Conservation (phyloP, 176 grass and related monocot species). For the Triticum monococcum region DNA sequence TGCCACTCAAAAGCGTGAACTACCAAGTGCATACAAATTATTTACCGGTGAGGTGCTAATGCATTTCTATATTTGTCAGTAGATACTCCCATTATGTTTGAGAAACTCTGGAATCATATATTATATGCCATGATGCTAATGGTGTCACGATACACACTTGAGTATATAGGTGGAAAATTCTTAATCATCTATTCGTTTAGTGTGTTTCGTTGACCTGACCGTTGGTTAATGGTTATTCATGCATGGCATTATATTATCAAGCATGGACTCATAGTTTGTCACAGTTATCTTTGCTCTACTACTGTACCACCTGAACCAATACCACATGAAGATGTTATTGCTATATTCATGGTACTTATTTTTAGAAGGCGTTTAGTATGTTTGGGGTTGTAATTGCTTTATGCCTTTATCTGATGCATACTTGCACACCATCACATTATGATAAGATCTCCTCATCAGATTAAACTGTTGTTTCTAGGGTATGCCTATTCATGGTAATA, state of each 20-base stretch:
- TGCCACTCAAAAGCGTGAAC: constrained; percentile 87
- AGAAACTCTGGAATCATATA: background rate
- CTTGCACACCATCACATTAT: background rate
- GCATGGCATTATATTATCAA: constrained; percentile 8
- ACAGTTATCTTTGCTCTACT: background rate
- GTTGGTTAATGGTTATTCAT: constrained; percentile 4
- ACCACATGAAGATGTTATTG: background rate
- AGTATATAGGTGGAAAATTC: background rate
- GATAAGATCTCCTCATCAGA: background rate
- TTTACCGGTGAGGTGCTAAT: constrained; percentile 58
- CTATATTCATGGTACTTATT: background rate
- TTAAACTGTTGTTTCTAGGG: background rate
- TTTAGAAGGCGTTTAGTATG: background rate
- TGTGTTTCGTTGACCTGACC: background rate
- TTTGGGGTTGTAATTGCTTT: background rate
- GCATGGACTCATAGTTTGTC: background rate
- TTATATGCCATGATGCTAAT: background rate
- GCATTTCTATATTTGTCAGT: background rate
- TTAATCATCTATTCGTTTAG: background rate
- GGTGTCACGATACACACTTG: background rate
- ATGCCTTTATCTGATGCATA: background rate
- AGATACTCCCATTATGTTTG: background rate
- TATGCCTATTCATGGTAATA: background rate
- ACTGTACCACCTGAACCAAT: background rate
- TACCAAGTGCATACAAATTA: constrained; percentile 75